Evolutionary conservation across 2,329 filamentous ascomycete species (phyloP), one percentile per base, ranked within the genome.

Genomic region (Cladobotryum mycophilum): DNA sequence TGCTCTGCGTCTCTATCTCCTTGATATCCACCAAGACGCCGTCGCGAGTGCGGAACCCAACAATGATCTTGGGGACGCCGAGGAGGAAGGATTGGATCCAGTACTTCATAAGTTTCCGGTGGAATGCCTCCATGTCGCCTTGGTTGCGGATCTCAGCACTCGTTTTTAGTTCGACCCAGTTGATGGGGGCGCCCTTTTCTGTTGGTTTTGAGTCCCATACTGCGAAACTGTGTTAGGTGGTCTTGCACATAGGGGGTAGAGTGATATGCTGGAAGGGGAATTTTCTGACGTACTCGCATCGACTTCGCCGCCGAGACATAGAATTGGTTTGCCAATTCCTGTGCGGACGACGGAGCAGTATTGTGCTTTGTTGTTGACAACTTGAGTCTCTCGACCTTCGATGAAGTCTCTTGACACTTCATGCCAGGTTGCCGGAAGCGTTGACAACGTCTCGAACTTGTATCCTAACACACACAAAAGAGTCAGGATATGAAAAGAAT

Each of bases 11-110:
- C 53, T 89, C 81, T 33, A 95, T 80, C 62, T 95, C 88, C 64
- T 95, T 81, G 12, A 95, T 64, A 12, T 80, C 76, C 44, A 77
- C 76, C 18, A 99, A 74, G 48, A 88, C 79, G 7, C 93, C 92
- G 49, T 84, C 68, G 15, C 68, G 81, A 34, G 80, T 84, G 44
- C 93, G 84, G 66, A 93, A 96, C 1, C 93, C 93, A 30, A 99
- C 87, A 42, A 96, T 82, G 57, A 99, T 89, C 58, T 85, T 93
- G 1, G 90, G 89, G 1, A 97, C 91, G 38, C 92, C 92, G 2
- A 99, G 83, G 2, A 99, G 76, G 64, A 96, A 99, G 0, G 88
- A 95, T 67, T 97, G 93, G 13, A 92, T 89, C 93, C 93, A 99
- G 70, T 92, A 96, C 63, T 95, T 95, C 69, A 95, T 80, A 49